Evolutionary conservation across 495 filamentous ascomycete species (phyloP).

Genomic region (Glarea lozoyensis): DNA sequence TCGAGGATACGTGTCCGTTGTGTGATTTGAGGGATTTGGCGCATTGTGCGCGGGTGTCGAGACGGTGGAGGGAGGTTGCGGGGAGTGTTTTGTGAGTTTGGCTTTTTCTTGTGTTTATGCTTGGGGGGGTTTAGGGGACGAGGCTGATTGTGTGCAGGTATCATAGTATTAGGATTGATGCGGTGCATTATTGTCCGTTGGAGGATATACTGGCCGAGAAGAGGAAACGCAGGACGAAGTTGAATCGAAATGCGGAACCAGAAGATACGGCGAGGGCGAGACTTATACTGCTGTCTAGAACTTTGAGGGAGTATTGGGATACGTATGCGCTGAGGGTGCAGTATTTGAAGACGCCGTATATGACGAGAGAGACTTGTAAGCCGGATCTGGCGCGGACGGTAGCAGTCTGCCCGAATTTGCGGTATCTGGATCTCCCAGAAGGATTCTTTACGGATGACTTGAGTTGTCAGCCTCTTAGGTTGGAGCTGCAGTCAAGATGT

Average conservation of each 20-base stretch:
- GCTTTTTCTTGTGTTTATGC: slow-evolving; percentile 5
- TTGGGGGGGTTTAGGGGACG: background rate
- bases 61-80: slow-evolving; percentile 55
- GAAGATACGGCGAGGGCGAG: slow-evolving; percentile 71
- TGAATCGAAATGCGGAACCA: slow-evolving; percentile 65
- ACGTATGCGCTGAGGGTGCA: slow-evolving; percentile 56
- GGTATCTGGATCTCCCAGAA: slow-evolving; percentile 86
- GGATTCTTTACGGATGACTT: slow-evolving; percentile 76
- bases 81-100: slow-evolving; percentile 50
- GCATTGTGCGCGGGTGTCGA: slow-evolving; percentile 63
- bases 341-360: slow-evolving; percentile 88
- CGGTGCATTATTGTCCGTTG: slow-evolving; percentile 87
- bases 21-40: slow-evolving; percentile 91
- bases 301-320: slow-evolving; percentile 63
- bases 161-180: slow-evolving; percentile 81
- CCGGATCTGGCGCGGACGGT: slow-evolving; percentile 77
- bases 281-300: slow-evolving; percentile 67
- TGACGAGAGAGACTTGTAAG: slow-evolving; percentile 84
- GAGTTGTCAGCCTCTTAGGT: slow-evolving; percentile 61
- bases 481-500: slow-evolving; percentile 77
- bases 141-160: slow-evolving; percentile 49
- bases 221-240: slow-evolving; percentile 65
- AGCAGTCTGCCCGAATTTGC: slow-evolving; percentile 74
- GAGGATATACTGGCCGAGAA: slow-evolving; percentile 71
- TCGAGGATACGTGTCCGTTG: slow-evolving; percentile 84